Conservation (phyloP, 441 rosid genomes). For the Gossypium schwendimanii region DNA sequence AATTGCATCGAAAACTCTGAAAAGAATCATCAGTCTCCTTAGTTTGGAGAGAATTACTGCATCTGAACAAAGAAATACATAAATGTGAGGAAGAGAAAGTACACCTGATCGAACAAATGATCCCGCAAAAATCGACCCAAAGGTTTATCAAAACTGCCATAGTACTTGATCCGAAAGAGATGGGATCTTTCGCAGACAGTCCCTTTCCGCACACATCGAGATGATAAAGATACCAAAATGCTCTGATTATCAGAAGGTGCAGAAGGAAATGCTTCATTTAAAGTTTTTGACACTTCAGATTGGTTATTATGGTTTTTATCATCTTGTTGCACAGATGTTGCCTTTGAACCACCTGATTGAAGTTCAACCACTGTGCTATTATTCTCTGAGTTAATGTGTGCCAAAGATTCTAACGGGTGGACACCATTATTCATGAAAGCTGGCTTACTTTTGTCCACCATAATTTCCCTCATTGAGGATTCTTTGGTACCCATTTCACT, state of each 20-base stretch:
- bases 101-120: constrained; percentile 86
- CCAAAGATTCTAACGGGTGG: constrained; percentile 24
- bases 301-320: constrained; percentile 28
- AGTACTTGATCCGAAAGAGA: constrained; percentile 91
- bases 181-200: constrained; percentile 94
- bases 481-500: constrained; percentile 32
- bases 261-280: constrained; percentile 86
- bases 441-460: constrained; percentile 25
- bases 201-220: constrained; percentile 96
- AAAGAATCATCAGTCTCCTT: constrained; percentile 13
- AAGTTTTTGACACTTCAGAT: constrained; percentile 38
- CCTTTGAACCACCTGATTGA: constrained; percentile 32
- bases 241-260: constrained; percentile 91
- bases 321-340: constrained; percentile 36
- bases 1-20: constrained; percentile 64
- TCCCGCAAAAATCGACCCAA: constrained; percentile 88
- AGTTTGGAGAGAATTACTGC: constrained; percentile 15
- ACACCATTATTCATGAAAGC: constrained; percentile 24
- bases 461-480: constrained; percentile 28
- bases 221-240: constrained; percentile 94
- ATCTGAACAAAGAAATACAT: not conserved
- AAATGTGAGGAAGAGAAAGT: constrained; percentile 17
- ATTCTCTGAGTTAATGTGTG: constrained; percentile 24
- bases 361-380: constrained; percentile 19
- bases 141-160: constrained; percentile 92